These are phyloP conservation scores for Sordariomycetes sp. DNA, from an alignment of 2,329 filamentous ascomycete species.

Conservation along the genomic window DNA sequence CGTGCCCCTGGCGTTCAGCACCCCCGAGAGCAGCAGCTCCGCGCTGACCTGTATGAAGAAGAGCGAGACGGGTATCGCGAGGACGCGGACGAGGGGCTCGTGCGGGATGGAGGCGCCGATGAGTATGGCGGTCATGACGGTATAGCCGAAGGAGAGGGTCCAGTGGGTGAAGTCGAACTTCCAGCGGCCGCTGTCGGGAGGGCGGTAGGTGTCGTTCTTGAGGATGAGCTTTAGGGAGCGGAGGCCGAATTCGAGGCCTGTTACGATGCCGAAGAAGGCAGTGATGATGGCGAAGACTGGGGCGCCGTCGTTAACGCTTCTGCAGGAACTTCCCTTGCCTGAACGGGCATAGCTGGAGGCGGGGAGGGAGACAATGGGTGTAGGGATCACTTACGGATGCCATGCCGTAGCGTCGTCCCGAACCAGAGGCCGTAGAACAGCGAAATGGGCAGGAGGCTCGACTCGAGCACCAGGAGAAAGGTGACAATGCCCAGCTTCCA, in stretches of 20 bases:
- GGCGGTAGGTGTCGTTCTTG: slow-evolving; percentile 33
- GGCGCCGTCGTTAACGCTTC: slow-evolving; percentile 1
- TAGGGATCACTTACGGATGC: slow-evolving; percentile 4
- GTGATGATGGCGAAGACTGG: slow-evolving; percentile 39
- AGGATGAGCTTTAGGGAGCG: slow-evolving; percentile 33
- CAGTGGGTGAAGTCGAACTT: slow-evolving; percentile 34
- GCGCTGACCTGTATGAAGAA: slow-evolving; percentile 34
- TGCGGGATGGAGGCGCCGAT: slow-evolving; percentile 37
- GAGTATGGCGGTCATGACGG: slow-evolving; percentile 33
- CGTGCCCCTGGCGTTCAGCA: slow-evolving; percentile 15
- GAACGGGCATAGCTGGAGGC: neutral
- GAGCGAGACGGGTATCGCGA: slow-evolving; percentile 36
- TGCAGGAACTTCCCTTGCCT: neutral
- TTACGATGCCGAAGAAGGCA: slow-evolving; percentile 40
- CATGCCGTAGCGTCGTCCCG: slow-evolving; percentile 11
- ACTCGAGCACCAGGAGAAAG: slow-evolving; percentile 12
- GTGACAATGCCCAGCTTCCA: slow-evolving; percentile 11
- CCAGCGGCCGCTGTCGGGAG: slow-evolving; percentile 33
- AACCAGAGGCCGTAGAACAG: slow-evolving; percentile 36
- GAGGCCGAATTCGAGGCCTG: slow-evolving; percentile 36
- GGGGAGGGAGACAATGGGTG: neutral
- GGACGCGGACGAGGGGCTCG: slow-evolving; percentile 30
- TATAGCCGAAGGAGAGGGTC: slow-evolving; percentile 31
- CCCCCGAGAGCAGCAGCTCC: slow-evolving; percentile 21
- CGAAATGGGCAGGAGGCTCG: slow-evolving; percentile 27